Evolutionary conservation across 2,329 filamentous ascomycete genomes (phyloP).

Genomic region (Neofusicoccum umdonicola): DNA sequence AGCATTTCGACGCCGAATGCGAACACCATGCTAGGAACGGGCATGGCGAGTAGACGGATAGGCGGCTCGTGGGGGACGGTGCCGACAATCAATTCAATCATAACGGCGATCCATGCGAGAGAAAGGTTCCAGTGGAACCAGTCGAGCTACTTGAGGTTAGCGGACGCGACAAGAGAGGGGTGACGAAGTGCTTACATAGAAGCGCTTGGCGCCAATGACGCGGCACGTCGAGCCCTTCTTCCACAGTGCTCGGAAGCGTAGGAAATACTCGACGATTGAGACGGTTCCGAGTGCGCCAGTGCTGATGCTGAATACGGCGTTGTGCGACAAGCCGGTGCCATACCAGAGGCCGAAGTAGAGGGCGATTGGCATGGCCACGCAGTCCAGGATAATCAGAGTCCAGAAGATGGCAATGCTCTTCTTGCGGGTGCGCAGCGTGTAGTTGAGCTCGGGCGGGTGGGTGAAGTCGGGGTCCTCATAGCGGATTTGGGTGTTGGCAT

Average conservation of each 20-base stretch:
- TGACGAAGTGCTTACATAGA: slow-evolving; percentile 31
- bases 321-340: slow-evolving; percentile 50
- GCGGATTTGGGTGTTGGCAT: slow-evolving; percentile 40
- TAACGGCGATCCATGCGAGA: slow-evolving; percentile 55
- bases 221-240: slow-evolving; percentile 53
- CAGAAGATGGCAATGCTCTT: slow-evolving; percentile 59
- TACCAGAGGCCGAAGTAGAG: slow-evolving; percentile 64
- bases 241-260: slow-evolving; percentile 50
- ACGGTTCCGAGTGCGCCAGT: slow-evolving; percentile 53
- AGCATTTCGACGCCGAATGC: slow-evolving; percentile 53
- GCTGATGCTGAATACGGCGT: slow-evolving; percentile 54
- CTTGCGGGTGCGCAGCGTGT: slow-evolving; percentile 54
- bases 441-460: slow-evolving; percentile 54
- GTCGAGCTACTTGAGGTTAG: slow-evolving; percentile 44
- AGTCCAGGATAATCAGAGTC: slow-evolving; percentile 59
- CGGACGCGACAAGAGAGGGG: background rate
- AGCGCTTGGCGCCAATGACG: slow-evolving; percentile 47
- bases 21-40: slow-evolving; percentile 51
- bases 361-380: slow-evolving; percentile 56
- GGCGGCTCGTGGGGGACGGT: slow-evolving; percentile 48
- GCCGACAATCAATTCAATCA: slow-evolving; percentile 56
- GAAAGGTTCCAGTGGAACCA: slow-evolving; percentile 60
- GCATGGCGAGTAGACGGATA: slow-evolving; percentile 55
- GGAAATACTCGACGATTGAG: slow-evolving; percentile 54
- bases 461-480: slow-evolving; percentile 41